phyloP scores from a whole-genome alignment of 2,329 filamentous ascomycete species.

The Pseudocercospora musae region DNA sequence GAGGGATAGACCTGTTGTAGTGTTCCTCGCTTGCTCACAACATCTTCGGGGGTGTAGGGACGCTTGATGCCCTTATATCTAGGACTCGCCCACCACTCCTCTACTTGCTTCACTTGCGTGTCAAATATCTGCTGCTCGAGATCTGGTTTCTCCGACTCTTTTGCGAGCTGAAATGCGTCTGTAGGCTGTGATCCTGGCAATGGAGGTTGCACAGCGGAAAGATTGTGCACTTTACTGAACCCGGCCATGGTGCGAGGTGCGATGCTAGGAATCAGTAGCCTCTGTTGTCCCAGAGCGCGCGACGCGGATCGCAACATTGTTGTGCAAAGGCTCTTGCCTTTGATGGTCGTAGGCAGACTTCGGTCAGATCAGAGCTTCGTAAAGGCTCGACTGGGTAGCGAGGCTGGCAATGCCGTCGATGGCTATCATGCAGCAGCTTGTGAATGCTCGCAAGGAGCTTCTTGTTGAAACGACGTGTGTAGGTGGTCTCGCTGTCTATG shows the following conservation, averaged over 20 bases:
- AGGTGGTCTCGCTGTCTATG: neutral
- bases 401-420: neutral
- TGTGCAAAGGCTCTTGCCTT: neutral
- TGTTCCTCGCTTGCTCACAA: constrained; percentile 88
- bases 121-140: constrained; percentile 84
- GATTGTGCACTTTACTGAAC: constrained; percentile 29
- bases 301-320: constrained; percentile 31
- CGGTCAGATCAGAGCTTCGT: neutral
- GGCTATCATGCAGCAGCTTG: neutral
- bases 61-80: constrained; percentile 87
- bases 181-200: constrained; percentile 61
- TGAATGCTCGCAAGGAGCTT: neutral
- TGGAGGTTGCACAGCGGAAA: constrained; percentile 57
- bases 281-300: constrained; percentile 30
- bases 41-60: constrained; percentile 84
- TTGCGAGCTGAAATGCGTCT: constrained; percentile 81
- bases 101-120: constrained; percentile 77
- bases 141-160: constrained; percentile 69
- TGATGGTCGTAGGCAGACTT: neutral
- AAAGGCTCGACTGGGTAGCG: neutral
- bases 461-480: neutral
- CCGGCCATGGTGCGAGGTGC: constrained; percentile 18
- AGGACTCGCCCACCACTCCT: constrained; percentile 84
- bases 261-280: constrained; percentile 20
- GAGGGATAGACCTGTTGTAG: constrained; percentile 86